Percentiles rank a stretch among this genome's conserved stretches.
These are phyloP conservation scores for Danielia reshetovae DNA, from an alignment of 805 yeast genomes.

Conservation along the genomic window DNA sequence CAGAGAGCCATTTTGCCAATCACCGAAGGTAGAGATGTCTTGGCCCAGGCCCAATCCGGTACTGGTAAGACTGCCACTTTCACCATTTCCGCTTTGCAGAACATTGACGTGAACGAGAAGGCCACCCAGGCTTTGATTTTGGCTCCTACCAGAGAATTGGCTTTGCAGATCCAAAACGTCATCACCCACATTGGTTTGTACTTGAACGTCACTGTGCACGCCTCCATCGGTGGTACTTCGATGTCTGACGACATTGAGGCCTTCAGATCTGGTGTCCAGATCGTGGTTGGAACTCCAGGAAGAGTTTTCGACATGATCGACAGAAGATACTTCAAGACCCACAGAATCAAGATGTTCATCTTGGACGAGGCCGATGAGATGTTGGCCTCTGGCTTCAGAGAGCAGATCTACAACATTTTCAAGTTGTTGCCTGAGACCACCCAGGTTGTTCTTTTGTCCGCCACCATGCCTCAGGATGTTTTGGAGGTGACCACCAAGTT, in stretches of 20 bases:
- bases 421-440: conserved; percentile 80
- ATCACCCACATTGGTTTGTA: conserved; percentile 85
- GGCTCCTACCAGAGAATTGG: conserved; percentile 97
- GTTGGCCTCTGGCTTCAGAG: conserved; percentile 89
- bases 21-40: conserved; percentile 64
- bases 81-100: conserved; percentile 68
- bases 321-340: conserved; percentile 77
- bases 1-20: conserved; percentile 77
- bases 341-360: conserved; percentile 87
- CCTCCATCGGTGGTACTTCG: conserved; percentile 96
- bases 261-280: conserved; percentile 81
- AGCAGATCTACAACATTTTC: conserved; percentile 92
- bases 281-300: conserved; percentile 98
- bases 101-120: conserved; percentile 67
- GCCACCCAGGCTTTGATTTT: conserved; percentile 89
- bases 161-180: conserved; percentile 92
- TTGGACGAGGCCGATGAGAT: conserved; percentile 98
- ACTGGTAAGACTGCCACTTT: conserved; percentile 91
- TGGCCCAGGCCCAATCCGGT: conserved; percentile 88
- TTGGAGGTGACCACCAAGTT: conserved; percentile 87
- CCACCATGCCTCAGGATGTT: conserved; percentile 92
- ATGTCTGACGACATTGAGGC: conserved; percentile 84
- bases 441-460: conserved; percentile 92
- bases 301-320: conserved; percentile 95
- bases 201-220: conserved; percentile 88